Base-by-base conservation (phyloP, 805 yeast species). In the Wickerhamomyces alni region DNA sequence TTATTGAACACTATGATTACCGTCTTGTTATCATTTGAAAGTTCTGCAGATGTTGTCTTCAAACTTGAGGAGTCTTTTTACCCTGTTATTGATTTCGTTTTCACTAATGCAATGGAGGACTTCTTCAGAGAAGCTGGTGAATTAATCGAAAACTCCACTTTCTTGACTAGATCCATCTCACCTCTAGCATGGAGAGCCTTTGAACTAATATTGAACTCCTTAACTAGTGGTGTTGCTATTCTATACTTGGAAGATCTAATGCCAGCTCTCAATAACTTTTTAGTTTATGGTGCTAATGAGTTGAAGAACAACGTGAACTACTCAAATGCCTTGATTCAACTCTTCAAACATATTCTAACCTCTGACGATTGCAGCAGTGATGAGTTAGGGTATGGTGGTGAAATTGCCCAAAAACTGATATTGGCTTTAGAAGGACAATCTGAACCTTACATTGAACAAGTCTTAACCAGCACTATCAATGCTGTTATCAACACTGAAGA, bases 1-100 rank as follows among this genome's bases (percentile, higher is more conserved):
- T 72, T 88, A 26, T 60, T 91, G 46, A 82, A 81, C 49, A 89
- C 96, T 2, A 74, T 89, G 64, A 76, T 83, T 25, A 87, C 96
- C 0, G 81, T 91, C 38, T 63, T 91, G 30, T 62, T 86, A 36
- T 80, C 95, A 5, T 78, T 89, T 64, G 95, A 93, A 59, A 83
- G 82, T 55, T 81, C 96, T 2, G 67, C 68, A 8, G 84, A 78
- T 31, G 71, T 83, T 36, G 80, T 87, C 13, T 62, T 60, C 18
- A 71, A 69, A 55, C 67, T 89, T 37, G 87, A 86, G 54, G 79
- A 74, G 39, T 75, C 79, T 6, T 74, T 85, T 36, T 63, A 72
- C 36, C 94, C 95, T 6, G 79, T 81, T 13, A 75, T 87, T 33
- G 73, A 73, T 43, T 76, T 72, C 47, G 83, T 89, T 6, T 68